These are phyloP conservation scores for Allantophomopsis lycopodina DNA, from an alignment of 2,329 filamentous ascomycete species.

Conservation along the genomic window DNA sequence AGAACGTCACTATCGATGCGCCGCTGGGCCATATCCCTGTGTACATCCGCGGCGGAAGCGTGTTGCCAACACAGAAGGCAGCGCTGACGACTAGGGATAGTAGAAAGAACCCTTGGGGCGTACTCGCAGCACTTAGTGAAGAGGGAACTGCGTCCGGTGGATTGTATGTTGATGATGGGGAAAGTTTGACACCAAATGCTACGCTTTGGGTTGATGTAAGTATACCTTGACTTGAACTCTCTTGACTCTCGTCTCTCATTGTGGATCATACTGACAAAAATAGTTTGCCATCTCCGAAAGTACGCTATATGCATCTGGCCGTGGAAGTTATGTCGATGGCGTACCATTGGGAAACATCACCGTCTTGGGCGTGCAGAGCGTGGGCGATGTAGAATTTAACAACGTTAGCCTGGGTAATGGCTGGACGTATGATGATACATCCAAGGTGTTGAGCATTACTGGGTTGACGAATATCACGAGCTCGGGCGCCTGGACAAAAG, in stretches of 20 bases:
- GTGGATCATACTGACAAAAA: not conserved
- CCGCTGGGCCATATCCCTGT: constrained; percentile 59
- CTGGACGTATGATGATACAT: constrained; percentile 33
- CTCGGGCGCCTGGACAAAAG: constrained; percentile 39
- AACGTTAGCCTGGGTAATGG: constrained; percentile 25
- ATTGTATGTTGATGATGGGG: constrained; percentile 65
- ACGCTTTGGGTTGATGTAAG: constrained; percentile 26
- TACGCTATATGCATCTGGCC: constrained; percentile 31
- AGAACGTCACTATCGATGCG: constrained; percentile 45
- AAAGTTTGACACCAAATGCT: constrained; percentile 41
- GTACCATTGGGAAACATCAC: constrained; percentile 50
- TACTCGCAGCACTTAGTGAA: constrained; percentile 46
- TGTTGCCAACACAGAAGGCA: constrained; percentile 56
- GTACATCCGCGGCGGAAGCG: constrained; percentile 51
- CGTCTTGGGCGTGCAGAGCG: constrained; percentile 37
- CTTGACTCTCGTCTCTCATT: constrained; percentile 22
- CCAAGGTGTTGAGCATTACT: constrained; percentile 32
- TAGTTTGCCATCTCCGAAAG: constrained; percentile 25
- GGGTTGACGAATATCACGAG: constrained; percentile 32
- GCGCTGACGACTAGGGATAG: constrained; percentile 51
- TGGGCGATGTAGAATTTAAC: constrained; percentile 36
- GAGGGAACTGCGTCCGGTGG: constrained; percentile 41
- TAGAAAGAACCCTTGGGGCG: constrained; percentile 49
- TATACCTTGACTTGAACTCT: constrained; percentile 6
- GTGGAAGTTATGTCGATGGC: constrained; percentile 38